phyloP scores from a whole-genome alignment of 2,329 filamentous ascomycete genomes.

The Ophiostoma montium region DNA sequence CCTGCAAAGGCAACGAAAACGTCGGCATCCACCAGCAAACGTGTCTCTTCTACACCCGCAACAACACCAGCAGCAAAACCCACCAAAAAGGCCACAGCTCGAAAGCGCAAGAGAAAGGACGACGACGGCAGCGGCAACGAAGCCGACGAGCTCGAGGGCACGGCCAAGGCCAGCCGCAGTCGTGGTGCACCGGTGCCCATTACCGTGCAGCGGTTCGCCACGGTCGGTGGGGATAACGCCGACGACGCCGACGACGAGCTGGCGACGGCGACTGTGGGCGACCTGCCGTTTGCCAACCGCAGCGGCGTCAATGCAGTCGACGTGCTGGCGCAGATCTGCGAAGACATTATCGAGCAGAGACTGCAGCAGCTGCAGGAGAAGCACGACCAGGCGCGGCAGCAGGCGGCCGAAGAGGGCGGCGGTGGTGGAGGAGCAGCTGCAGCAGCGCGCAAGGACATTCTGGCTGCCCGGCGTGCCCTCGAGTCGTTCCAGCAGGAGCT shows the following conservation, averaged over 20 bases:
- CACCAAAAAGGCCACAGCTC: constrained; percentile 13
- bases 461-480: constrained; percentile 40
- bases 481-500: constrained; percentile 46
- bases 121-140: constrained; percentile 11
- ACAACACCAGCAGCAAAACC: neutral
- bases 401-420: constrained; percentile 23
- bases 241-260: constrained; percentile 19
- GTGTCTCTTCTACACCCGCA: constrained; percentile 11
- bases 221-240: neutral
- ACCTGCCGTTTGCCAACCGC: constrained; percentile 39
- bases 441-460: constrained; percentile 36
- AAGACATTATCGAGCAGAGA: constrained; percentile 41
- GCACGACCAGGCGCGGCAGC: constrained; percentile 1
- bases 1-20: constrained; percentile 17
- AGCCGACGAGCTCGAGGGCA: constrained; percentile 11
- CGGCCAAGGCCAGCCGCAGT: constrained; percentile 11
- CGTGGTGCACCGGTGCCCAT: constrained; percentile 30
- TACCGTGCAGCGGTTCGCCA: constrained; percentile 45
- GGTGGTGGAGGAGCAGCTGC: constrained; percentile 16
- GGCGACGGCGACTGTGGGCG: constrained; percentile 32
- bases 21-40: neutral
- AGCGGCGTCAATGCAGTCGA: constrained; percentile 47
- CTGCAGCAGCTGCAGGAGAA: constrained; percentile 33
- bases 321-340: constrained; percentile 46
- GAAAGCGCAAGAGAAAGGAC: constrained; percentile 7